These are phyloP conservation scores for Malassezia arunalokei DNA, from an alignment of 1,284 basidiomycete species.

Conservation along the genomic window DNA sequence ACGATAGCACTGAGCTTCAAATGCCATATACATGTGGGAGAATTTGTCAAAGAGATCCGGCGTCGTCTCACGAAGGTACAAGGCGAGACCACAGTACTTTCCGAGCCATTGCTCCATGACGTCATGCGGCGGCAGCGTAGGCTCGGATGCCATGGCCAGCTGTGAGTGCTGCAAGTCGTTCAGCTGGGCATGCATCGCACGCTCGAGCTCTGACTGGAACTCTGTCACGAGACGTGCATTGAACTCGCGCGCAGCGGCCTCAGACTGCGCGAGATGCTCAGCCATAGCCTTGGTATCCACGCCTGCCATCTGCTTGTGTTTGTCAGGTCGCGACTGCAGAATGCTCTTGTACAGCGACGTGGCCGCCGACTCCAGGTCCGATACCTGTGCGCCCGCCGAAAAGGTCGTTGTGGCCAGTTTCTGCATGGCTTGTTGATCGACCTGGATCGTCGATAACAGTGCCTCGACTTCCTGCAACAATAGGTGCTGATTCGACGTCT, in stretches of 20 bases:
- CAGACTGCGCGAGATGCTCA: slow-evolving; percentile 76
- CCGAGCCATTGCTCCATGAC: slow-evolving; percentile 66
- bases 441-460: slow-evolving; percentile 76
- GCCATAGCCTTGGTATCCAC: slow-evolving; percentile 65
- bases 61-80: slow-evolving; percentile 83
- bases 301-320: slow-evolving; percentile 51
- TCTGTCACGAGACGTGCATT: slow-evolving; percentile 81
- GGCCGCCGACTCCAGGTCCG: slow-evolving; percentile 63
- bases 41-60: slow-evolving; percentile 30
- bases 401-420: slow-evolving; percentile 73
- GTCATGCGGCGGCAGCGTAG: slow-evolving; percentile 29
- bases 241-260: slow-evolving; percentile 73
- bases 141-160: slow-evolving; percentile 24
- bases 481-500: slow-evolving; percentile 84
- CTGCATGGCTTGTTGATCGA: slow-evolving; percentile 63
- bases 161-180: slow-evolving; percentile 20
- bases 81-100: slow-evolving; percentile 73
- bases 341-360: slow-evolving; percentile 88
- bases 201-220: slow-evolving; percentile 71
- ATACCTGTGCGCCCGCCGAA: slow-evolving; percentile 62
- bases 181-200: slow-evolving; percentile 22
- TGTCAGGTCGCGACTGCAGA: slow-evolving; percentile 67
- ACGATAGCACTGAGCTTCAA: slow-evolving; percentile 28
- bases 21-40: slow-evolving; percentile 30
- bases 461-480: slow-evolving; percentile 38